phyloP scores from a whole-genome alignment of 2,329 filamentous ascomycete genomes.

The Rhynchosporium graminicola region DNA sequence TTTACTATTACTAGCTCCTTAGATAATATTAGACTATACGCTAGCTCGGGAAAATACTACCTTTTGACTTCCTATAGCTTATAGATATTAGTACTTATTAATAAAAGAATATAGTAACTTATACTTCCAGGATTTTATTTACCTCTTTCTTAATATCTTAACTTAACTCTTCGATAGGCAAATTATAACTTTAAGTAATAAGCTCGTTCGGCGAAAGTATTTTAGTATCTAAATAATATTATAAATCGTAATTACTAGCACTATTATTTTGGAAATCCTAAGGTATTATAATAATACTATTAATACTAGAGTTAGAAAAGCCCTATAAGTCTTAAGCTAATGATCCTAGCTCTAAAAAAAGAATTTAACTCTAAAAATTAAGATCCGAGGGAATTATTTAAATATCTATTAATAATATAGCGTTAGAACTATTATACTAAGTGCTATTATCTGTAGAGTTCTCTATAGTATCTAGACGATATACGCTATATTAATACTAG shows the following conservation, averaged over 20 bases:
- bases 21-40: not conserved
- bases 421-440: slow-evolving; percentile 7
- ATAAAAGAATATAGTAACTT: not conserved
- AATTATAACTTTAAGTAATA: not conserved
- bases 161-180: not conserved
- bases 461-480: not conserved
- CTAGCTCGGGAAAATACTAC: slow-evolving; percentile 2
- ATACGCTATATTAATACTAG: slow-evolving; percentile 4
- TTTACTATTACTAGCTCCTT: not conserved
- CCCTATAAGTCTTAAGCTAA: not conserved
- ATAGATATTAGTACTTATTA: not conserved
- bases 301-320: not conserved
- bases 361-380: slow-evolving; percentile 5
- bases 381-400: slow-evolving; percentile 3
- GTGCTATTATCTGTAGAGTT: not conserved
- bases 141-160: not conserved
- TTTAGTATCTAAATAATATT: not conserved
- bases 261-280: not conserved
- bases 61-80: slow-evolving; percentile 5
- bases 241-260: not conserved
- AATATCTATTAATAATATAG: not conserved
- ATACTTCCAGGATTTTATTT: not conserved
- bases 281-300: not conserved
- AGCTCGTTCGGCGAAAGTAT: slow-evolving; percentile 1
- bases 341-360: not conserved